Base-by-base conservation (phyloP, 164 flowering plant species). In the Vitis amurensis region DNA sequence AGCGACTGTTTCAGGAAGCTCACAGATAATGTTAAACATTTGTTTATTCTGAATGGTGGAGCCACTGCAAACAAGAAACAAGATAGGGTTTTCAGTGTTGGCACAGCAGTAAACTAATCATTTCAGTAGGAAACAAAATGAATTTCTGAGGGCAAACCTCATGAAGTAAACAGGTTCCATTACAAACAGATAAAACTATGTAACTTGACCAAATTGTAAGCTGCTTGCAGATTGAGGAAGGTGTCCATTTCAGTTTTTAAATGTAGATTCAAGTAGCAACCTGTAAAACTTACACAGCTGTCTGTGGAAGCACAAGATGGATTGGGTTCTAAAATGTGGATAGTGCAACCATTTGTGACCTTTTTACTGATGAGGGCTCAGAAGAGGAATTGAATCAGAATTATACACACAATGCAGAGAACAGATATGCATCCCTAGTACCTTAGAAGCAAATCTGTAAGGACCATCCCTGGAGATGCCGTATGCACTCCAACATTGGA, bases 401-500 rank as follows among this genome's bases (percentile, higher is more conserved):
- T 27, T 16, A 13, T 61, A n/a, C 15, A 50, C 50, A 19, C 13
- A 49, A 50, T 49, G 50, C 50, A 63, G 59, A 53, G 61, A 17
- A 66, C 3, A 70, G 9, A 9, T 16, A 27, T 15, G 52, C 23
- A 14, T n/a, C 30, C 12, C 13, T 7, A 30, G 55, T 81, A 91
- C 99, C 99, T 95, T 63, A 95, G 71, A 30, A 95, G 89, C 81
- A 95, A 83, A 70, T 95, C 99, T 17, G 99, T 95, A 56, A 95
- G 83, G 65, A 95, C 99, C 99, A 95, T 92, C 75, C 98, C 99
- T 14, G 98, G 99, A 30, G 99, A 95, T 66, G 98, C 99, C 15
- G 98, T 92, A 71, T 95, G 99, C 19, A 95, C 87, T 63, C 99
- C 99, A 17, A 95, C 91, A 67, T 83, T 90, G 11, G 93, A 87